Conservation (phyloP, 176 grass and related monocot species). For the Miscanthus lutarioriparius region DNA sequence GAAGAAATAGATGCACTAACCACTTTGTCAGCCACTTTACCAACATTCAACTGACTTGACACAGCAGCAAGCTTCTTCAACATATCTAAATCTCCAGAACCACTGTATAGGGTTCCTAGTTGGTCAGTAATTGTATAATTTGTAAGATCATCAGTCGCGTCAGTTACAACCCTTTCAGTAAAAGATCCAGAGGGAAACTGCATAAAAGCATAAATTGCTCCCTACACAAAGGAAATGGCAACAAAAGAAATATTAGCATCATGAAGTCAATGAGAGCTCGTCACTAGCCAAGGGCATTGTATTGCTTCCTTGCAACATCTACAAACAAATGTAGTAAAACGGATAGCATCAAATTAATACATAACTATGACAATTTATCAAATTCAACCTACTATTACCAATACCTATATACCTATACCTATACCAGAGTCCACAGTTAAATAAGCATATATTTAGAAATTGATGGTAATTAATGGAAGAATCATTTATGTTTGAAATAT, state of each 20-base stretch:
- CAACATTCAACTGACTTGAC: constrained; percentile 54
- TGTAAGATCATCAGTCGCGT: constrained; percentile 36
- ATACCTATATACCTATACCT: not conserved
- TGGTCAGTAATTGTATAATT: constrained; percentile 27
- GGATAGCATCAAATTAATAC: not conserved
- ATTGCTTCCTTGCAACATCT: not conserved
- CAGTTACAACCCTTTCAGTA: constrained; percentile 16
- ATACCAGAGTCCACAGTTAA: not conserved
- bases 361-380: not conserved
- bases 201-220: constrained; percentile 68
- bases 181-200: constrained; percentile 58
- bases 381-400: not conserved
- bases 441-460: constrained; percentile 2
- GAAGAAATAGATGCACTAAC: constrained; percentile 42
- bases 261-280: not conserved
- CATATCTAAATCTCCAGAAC: constrained; percentile 36
- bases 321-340: not conserved
- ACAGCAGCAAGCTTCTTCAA: constrained; percentile 67
- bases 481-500: constrained; percentile 8
- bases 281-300: not conserved
- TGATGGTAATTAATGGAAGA: not conserved
- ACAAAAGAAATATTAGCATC: constrained; percentile 12
- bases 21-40: constrained; percentile 48
- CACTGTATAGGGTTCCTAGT: constrained; percentile 34
- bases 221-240: constrained; percentile 56